These are phyloP conservation scores for Filobasidium wieringae DNA, from an alignment of 768 basidiomycete species.

Conservation along the genomic window DNA sequence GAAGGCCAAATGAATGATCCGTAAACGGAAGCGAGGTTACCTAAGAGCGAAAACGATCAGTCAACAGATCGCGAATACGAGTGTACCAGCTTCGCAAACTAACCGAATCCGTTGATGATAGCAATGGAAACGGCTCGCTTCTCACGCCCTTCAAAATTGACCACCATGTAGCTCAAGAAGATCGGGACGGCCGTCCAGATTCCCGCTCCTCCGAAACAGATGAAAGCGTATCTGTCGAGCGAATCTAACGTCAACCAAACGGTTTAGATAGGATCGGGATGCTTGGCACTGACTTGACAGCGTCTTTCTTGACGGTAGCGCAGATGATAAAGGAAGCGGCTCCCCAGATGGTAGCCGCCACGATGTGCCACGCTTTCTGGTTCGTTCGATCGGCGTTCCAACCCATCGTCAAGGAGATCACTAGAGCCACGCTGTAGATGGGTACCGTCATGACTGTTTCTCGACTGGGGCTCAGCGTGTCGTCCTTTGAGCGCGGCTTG, in stretches of 20 bases:
- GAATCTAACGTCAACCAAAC: not conserved
- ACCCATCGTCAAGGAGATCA: conserved; percentile 22
- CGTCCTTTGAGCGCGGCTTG: not conserved
- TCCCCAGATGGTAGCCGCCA: conserved; percentile 18
- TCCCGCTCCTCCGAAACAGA: conserved; percentile 35
- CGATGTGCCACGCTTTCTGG: conserved; percentile 29
- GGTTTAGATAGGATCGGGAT: too few relatives aligned
- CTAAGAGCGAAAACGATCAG: not conserved
- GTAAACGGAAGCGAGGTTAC: conserved; percentile 30
- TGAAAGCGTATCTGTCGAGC: conserved; percentile 29
- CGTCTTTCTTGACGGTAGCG: conserved; percentile 22
- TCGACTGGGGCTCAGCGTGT: not conserved
- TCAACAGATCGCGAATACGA: not conserved
- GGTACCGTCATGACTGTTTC: conserved; percentile 35
- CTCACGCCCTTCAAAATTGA: conserved; percentile 34
- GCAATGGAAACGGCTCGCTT: conserved; percentile 36
- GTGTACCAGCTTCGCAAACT: not conserved
- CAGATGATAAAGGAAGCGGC: conserved; percentile 29
- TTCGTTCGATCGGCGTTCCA: conserved; percentile 28
- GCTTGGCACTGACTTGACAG: conserved; percentile 13
- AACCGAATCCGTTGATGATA: conserved; percentile 34
- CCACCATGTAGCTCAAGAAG: conserved; percentile 33
- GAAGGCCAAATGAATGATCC: conserved; percentile 39
- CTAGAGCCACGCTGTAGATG: conserved; percentile 32
- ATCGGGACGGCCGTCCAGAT: conserved; percentile 37